These are phyloP conservation scores for Chaetomium sp. DNA, from an alignment of 2,329 filamentous ascomycete species.

Conservation along the genomic window DNA sequence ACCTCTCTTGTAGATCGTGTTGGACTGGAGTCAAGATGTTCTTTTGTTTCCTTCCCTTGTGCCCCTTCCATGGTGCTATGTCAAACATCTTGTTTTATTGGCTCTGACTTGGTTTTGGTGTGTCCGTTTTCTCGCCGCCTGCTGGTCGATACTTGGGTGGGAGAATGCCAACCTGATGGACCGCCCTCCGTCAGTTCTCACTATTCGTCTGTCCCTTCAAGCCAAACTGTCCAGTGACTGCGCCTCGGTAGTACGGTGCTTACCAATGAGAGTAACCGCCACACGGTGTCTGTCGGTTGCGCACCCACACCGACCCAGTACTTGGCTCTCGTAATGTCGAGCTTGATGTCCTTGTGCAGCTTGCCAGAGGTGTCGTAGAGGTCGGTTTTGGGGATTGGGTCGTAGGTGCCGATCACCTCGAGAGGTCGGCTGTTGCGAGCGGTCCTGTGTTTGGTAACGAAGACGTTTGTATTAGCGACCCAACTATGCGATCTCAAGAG, in stretches of 20 bases:
- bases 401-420: conserved; percentile 82
- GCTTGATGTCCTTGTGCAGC: conserved; percentile 83
- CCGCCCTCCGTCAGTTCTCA: neutral
- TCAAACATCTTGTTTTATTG: neutral
- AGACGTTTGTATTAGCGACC: no score
- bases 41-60: no score
- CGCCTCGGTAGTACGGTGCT: neutral
- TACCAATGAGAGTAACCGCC: conserved; percentile 62
- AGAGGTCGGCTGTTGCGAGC: conserved; percentile 83
- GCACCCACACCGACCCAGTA: conserved; percentile 98
- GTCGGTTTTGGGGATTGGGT: conserved; percentile 58
- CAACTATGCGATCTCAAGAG: no score
- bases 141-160: conserved; percentile 32
- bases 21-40: no score
- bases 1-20: no score
- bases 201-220: neutral
- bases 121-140: neutral
- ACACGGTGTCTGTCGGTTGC: conserved; percentile 84
- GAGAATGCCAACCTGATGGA: conserved; percentile 32
- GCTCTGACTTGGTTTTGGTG: neutral
- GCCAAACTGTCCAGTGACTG: neutral
- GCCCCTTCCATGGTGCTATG: neutral
- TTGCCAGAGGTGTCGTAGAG: conserved; percentile 56
- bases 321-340: conserved; percentile 72
- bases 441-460: conserved; percentile 48